These are phyloP conservation scores for Excoecaria agallocha DNA, from an alignment of 345 rosid genomes.

Conservation along the genomic window DNA sequence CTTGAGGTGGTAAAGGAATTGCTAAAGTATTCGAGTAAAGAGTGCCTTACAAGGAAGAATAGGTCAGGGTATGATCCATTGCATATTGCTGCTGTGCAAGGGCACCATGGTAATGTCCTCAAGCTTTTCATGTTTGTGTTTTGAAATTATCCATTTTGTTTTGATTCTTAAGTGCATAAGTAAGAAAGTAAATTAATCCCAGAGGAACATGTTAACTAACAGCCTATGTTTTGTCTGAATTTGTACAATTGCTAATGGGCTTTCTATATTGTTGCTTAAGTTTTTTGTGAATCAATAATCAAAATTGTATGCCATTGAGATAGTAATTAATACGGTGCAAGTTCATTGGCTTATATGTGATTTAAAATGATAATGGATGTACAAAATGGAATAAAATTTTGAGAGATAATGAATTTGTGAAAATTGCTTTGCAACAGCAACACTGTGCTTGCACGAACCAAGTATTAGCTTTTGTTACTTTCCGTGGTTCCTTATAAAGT, in stretches of 20 bases:
- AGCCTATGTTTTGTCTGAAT: neutral
- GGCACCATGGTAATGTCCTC: slow-evolving; percentile 72
- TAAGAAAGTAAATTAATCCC: neutral
- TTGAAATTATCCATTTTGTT: neutral
- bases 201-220: neutral
- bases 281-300: too few relatives aligned
- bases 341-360: neutral
- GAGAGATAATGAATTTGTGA: too few relatives aligned
- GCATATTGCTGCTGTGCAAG: slow-evolving; percentile 84
- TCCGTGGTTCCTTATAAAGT: neutral
- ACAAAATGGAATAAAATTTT: too few relatives aligned
- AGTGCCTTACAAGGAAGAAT: slow-evolving; percentile 72
- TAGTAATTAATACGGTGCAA: neutral
- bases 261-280: neutral
- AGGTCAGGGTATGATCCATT: slow-evolving; percentile 73
- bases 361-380: too few relatives aligned
- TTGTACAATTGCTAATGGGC: neutral
- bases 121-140: neutral
- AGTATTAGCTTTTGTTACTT: neutral
- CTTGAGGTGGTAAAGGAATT: slow-evolving; percentile 85
- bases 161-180: neutral
- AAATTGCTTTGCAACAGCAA: too few relatives aligned
- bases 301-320: too few relatives aligned
- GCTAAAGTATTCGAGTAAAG: slow-evolving; percentile 73
- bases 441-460: neutral